Base-by-base conservation (phyloP, 441 rosid genomes). In the Biscutella auriculata region DNA sequence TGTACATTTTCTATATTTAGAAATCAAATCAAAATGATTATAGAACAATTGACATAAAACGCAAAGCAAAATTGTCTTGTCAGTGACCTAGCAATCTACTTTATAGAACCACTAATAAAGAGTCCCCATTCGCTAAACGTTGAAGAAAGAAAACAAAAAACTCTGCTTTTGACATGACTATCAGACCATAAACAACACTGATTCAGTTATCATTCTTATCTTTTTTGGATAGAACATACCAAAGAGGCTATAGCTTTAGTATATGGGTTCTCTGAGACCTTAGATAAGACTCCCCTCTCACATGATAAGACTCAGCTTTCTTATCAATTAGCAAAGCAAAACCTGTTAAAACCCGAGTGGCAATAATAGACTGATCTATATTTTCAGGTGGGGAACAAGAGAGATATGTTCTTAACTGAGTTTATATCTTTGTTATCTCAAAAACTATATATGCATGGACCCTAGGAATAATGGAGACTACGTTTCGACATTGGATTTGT, bases 111-210 rank as follows among this genome's bases (percentile, higher is more conserved):
- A 67, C 66, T 67, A 60, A n/a, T n/a, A n/a, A n/a, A 13, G 48
- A 56, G 53, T 40, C 70, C 70, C 54, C 16, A 28, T 48, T 67
- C 45, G 53, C 71, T 37, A 60, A 30, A 53, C 66, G 45, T 60
- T 54, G 39, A 52, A 51, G n/a, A n/a, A n/a, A n/a, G n/a, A n/a
- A n/a, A n/a, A n/a, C n/a, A n/a, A 33, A 33, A 47, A 44, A 7
- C 25, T 26, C 45, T 67, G 66, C 66, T 60, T 36, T 60, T 19
- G 61, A 60, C 44, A 60, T 60, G 66, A 67, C 62, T 39, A 53
- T 67, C 66, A 67, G 39, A 60, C 66, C 48, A 60, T 45, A 60
- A n/a, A 60, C 39, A n/a, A n/a, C n/a, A n/a, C n/a, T n/a, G n/a
- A n/a, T n/a, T n/a, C n/a, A n/a, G n/a, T n/a, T n/a, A n/a, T n/a